Evolutionary conservation across 2,329 filamentous ascomycete species (phyloP).

Genomic region (Sporothrix pseudoabietina): DNA sequence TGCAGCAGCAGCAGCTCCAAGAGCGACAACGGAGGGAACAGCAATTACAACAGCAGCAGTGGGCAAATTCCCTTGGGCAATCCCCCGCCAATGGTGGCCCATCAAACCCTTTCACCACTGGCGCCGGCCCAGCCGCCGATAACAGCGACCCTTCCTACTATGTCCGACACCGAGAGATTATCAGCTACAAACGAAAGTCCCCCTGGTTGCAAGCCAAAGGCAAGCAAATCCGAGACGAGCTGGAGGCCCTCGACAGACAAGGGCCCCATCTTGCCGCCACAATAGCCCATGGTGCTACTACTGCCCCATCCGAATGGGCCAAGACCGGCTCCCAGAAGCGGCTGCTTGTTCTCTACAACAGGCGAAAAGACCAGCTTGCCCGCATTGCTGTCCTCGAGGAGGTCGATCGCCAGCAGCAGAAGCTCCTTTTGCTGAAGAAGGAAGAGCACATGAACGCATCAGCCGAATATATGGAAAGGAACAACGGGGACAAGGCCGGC

Average conservation of each 20-base stretch:
- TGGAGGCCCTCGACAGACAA: neutral
- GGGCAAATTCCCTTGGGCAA: neutral
- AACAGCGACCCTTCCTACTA: neutral
- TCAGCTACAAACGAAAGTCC: neutral
- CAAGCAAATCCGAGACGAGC: neutral
- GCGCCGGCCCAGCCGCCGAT: neutral
- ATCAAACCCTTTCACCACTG: neutral
- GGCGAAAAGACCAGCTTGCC: neutral
- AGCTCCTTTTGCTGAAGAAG: neutral
- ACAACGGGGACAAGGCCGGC: neutral
- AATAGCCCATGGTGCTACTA: neutral
- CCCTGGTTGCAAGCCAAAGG: neutral
- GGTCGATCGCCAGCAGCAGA: neutral
- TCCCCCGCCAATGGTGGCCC: neutral
- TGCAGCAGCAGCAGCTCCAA: conserved; percentile 18
- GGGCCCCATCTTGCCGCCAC: neutral
- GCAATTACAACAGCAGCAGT: conserved; percentile 8
- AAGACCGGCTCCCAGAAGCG: neutral
- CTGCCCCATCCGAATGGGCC: neutral
- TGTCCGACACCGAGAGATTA: neutral
- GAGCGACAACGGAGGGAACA: neutral
- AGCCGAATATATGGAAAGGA: neutral
- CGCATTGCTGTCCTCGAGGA: conserved; percentile 1
- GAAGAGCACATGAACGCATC: neutral
- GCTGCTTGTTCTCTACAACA: neutral